phyloP scores from a whole-genome alignment of 805 yeast species.

The Pichia gijzeniarum region DNA sequence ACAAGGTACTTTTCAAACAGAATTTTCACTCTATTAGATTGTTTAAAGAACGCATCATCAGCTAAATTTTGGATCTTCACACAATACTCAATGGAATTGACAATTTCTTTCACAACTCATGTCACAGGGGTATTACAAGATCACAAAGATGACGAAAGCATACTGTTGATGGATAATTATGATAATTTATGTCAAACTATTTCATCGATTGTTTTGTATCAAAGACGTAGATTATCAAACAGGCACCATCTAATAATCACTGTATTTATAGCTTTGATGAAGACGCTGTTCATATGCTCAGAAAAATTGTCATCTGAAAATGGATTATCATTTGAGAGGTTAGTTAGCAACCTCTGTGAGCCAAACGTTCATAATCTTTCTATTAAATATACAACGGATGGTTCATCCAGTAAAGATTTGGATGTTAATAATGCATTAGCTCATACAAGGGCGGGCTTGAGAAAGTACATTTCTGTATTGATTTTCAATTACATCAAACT shows the following conservation, averaged over 20 bases:
- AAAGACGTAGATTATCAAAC: slow-evolving; percentile 61
- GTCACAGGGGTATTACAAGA: slow-evolving; percentile 11
- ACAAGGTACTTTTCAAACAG: not conserved
- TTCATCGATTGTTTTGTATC: slow-evolving; percentile 58
- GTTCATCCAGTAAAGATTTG: slow-evolving; percentile 13
- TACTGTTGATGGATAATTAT: slow-evolving; percentile 21
- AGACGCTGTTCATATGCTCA: slow-evolving; percentile 32
- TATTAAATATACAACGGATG: slow-evolving; percentile 11
- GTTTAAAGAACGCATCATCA: slow-evolving; percentile 38
- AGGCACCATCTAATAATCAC: slow-evolving; percentile 64
- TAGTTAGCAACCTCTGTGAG: slow-evolving; percentile 66
- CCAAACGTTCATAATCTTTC: slow-evolving; percentile 35
- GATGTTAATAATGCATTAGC: slow-evolving; percentile 50
- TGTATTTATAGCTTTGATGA: slow-evolving; percentile 45
- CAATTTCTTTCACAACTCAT: slow-evolving; percentile 20
- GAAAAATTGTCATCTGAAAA: slow-evolving; percentile 22
- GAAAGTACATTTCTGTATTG: slow-evolving; percentile 57
- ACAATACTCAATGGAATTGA: slow-evolving; percentile 60
- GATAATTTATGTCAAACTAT: slow-evolving; percentile 39
- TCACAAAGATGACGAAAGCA: not conserved
- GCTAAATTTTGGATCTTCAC: slow-evolving; percentile 51
- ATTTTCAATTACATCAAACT: slow-evolving; percentile 52
- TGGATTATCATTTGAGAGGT: slow-evolving; percentile 48
- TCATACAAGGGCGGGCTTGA: slow-evolving; percentile 49
- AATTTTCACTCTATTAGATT: slow-evolving; percentile 16